Conservation (phyloP, 129 eudicot species). For the Deinandra increscens region DNA sequence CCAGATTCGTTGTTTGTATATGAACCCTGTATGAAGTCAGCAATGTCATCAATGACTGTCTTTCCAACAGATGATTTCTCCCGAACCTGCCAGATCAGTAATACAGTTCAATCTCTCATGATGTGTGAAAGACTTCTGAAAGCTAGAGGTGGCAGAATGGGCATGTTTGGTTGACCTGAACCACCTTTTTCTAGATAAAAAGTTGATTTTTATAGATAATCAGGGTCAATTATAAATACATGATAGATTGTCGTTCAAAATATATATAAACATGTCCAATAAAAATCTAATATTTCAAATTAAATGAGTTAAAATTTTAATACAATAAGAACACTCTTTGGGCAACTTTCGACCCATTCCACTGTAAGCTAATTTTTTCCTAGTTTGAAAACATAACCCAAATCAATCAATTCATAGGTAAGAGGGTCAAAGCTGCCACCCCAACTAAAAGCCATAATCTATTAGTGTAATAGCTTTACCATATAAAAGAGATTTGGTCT, state of each 20-base stretch:
- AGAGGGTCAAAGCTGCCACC: not conserved
- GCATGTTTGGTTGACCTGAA: not conserved
- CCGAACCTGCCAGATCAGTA: constrained; percentile 55
- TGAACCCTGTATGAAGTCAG: constrained; percentile 70
- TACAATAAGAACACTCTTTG: not conserved
- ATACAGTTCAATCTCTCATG: constrained; percentile 8
- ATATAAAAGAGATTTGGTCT: constrained; percentile 92
- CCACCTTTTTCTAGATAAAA: not conserved
- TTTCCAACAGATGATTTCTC: constrained; percentile 91
- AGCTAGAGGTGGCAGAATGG: constrained; percentile 11
- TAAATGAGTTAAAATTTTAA: constrained; percentile 1
- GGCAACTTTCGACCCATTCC: not conserved
- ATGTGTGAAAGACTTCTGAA: constrained; percentile 5
- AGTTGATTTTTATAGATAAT: not conserved
- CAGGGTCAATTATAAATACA: not conserved
- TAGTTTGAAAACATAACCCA: not conserved
- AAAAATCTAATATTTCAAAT: not conserved
- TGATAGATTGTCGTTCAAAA: too few relatives aligned
- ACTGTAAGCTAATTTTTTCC: not conserved
- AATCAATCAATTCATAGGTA: not conserved
- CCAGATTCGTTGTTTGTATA: constrained; percentile 94
- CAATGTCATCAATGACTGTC: constrained; percentile 76
- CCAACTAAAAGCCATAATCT: constrained; percentile 8
- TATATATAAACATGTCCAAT: not conserved
- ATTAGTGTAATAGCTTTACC: constrained; percentile 43